These are phyloP conservation scores for Pestalotiopsis sp. DNA, from an alignment of 2,329 filamentous ascomycete genomes.

Conservation along the genomic window DNA sequence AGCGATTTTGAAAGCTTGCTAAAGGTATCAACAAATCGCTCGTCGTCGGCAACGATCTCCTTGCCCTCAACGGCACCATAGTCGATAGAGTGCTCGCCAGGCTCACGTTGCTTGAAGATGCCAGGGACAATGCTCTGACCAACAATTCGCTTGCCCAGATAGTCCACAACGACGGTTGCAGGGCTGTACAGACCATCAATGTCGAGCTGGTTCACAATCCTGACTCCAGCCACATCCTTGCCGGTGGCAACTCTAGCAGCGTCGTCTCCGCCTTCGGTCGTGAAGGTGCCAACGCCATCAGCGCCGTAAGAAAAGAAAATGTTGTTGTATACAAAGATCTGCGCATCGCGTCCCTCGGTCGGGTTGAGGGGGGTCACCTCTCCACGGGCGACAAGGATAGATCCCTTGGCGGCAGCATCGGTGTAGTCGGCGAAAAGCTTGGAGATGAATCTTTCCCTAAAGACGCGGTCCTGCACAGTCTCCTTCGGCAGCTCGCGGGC, in stretches of 20 bases:
- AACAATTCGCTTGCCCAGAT: slow-evolving; percentile 94
- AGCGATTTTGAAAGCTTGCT: slow-evolving; percentile 89
- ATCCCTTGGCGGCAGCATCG: slow-evolving; percentile 89
- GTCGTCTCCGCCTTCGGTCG: slow-evolving; percentile 93
- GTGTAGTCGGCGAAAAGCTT: slow-evolving; percentile 99
- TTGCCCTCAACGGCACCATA: slow-evolving; percentile 98
- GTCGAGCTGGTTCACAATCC: slow-evolving; percentile 94
- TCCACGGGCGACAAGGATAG: slow-evolving; percentile 87
- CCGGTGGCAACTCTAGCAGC: slow-evolving; percentile 93
- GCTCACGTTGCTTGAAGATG: slow-evolving; percentile 98
- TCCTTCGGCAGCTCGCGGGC: slow-evolving; percentile 93
- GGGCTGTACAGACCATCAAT: slow-evolving; percentile 94
- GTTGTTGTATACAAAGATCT: slow-evolving; percentile 99
- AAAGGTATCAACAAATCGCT: slow-evolving; percentile 82
- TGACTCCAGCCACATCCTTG: slow-evolving; percentile 94
- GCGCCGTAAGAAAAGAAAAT: slow-evolving; percentile 99
- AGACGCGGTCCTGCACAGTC: slow-evolving; percentile 91
- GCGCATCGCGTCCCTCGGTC: slow-evolving; percentile 87
- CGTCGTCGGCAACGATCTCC: slow-evolving; percentile 88
- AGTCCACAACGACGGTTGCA: slow-evolving; percentile 95
- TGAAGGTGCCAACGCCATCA: slow-evolving; percentile 96
- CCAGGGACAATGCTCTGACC: slow-evolving; percentile 98
- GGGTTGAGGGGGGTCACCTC: slow-evolving; percentile 95
- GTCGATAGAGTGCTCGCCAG: slow-evolving; percentile 97
- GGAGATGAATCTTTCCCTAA: slow-evolving; percentile 88